Conservation (phyloP, 495 filamentous ascomycete genomes). For the Hypomontagnella submonticulosa region DNA sequence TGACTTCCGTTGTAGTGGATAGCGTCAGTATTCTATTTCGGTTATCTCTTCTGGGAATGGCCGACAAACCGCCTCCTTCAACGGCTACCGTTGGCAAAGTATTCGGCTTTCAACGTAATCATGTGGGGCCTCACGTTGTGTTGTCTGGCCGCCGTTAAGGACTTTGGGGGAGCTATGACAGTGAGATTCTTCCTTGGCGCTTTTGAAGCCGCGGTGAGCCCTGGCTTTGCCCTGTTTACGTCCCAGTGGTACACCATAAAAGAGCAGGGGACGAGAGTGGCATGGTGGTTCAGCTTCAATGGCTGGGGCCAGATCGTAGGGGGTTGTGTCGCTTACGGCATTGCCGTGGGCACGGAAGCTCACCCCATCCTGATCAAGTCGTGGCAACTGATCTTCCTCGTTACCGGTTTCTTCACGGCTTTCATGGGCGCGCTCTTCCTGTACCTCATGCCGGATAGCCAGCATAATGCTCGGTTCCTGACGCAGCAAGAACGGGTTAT, state of each 20-base stretch:
- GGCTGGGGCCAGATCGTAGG: conserved; percentile 70
- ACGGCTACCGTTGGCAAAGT: conserved; percentile 68
- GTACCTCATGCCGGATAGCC: conserved; percentile 74
- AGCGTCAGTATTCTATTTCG: conserved; percentile 67
- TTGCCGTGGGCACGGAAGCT: conserved; percentile 65
- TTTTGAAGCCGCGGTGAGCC: conserved; percentile 71
- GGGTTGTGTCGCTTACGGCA: conserved; percentile 72
- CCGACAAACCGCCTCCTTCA: conserved; percentile 70
- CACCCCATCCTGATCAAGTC: conserved; percentile 66
- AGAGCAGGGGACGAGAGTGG: conserved; percentile 68
- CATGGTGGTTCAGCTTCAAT: conserved; percentile 74
- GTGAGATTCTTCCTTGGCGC: conserved; percentile 70
- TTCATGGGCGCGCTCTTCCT: conserved; percentile 68
- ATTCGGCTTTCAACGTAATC: conserved; percentile 66
- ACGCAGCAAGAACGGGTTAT: conserved; percentile 68
- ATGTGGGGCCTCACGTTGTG: conserved; percentile 68
- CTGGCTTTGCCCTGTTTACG: conserved; percentile 71
- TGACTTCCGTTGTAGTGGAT: conserved; percentile 41
- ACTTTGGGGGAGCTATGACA: conserved; percentile 60
- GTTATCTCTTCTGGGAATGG: conserved; percentile 73
- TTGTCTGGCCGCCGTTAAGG: conserved; percentile 61
- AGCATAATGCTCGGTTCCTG: conserved; percentile 74
- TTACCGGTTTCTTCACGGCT: conserved; percentile 70
- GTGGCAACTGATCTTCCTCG: conserved; percentile 77
- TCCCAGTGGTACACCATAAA: conserved; percentile 72